Evolutionary conservation across 73 alveolate genomes (phyloP).

Genomic region (Diophrys sp.): DNA sequence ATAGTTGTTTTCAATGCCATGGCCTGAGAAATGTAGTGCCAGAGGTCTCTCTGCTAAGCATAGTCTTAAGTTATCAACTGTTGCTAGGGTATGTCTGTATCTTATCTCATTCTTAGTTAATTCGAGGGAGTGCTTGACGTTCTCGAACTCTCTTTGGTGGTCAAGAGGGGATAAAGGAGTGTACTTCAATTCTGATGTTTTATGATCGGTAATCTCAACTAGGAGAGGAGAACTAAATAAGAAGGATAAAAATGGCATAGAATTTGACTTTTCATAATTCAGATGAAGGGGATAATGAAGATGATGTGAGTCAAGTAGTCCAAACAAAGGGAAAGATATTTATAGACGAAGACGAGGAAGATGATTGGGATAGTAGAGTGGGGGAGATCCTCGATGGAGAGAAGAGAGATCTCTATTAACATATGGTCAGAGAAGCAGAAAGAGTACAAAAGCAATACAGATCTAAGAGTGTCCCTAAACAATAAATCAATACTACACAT

Average conservation of each 20-base stretch:
- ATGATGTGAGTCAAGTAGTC: not conserved
- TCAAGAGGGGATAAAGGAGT: slow-evolving; percentile 15
- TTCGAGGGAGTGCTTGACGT: slow-evolving; percentile 15
- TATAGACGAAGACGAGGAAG: not conserved
- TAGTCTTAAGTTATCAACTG: slow-evolving; percentile 31
- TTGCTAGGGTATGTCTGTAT: slow-evolving; percentile 49
- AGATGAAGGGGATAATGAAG: not conserved
- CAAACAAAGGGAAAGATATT: not conserved
- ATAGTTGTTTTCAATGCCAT: slow-evolving; percentile 51
- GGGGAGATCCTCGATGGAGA: not conserved
- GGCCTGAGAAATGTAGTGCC: slow-evolving; percentile 67
- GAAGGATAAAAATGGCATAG: slow-evolving; percentile 4
- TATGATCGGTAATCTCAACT: not conserved
- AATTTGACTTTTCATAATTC: not conserved
- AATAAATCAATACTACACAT: too few species aligned
- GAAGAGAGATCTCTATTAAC: not conserved
- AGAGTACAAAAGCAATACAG: not conserved
- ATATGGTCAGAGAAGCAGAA: not conserved
- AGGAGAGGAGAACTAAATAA: slow-evolving; percentile 23
- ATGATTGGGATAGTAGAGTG: not conserved
- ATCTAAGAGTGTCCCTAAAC: not conserved
- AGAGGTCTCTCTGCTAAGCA: slow-evolving; percentile 51
- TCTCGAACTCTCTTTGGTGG: slow-evolving; percentile 44
- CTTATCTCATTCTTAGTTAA: slow-evolving; percentile 23
- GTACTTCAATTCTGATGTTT: not conserved